Percentiles rank a stretch among this genome's conserved stretches.
These are phyloP conservation scores for Pelargonium citronellum DNA, from an alignment of 441 rosid species.

Conservation along the genomic window DNA sequence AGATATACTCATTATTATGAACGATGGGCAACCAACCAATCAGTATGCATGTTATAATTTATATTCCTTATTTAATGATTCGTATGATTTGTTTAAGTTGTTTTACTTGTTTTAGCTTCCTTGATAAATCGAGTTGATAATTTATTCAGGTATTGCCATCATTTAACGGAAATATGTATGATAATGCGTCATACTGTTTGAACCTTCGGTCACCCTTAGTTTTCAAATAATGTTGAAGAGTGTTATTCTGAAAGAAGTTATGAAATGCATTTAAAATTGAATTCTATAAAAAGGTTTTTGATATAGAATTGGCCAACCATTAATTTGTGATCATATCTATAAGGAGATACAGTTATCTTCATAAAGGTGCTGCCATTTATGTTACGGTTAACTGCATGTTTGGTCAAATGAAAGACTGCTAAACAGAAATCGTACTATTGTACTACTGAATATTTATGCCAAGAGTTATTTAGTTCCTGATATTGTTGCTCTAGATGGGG, in stretches of 20 bases:
- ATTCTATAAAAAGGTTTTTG: neutral
- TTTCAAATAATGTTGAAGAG: neutral
- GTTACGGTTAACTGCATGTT: neutral
- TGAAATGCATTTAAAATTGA: too few relatives aligned
- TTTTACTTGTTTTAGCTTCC: neutral
- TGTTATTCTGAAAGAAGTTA: too few relatives aligned
- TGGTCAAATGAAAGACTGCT: neutral
- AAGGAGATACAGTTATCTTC: too few relatives aligned
- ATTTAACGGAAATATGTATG: neutral
- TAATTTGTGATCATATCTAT: too few relatives aligned
- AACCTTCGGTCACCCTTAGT: neutral
- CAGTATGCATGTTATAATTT: constrained; percentile 37
- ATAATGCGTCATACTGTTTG: neutral
- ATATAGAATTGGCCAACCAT: neutral
- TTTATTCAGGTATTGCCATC: neutral
- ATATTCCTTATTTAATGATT: neutral
- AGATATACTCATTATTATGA: neutral
- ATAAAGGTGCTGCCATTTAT: neutral
- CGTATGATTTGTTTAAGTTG: neutral
- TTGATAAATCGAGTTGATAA: neutral
- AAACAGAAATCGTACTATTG: neutral
- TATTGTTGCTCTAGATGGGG: too few relatives aligned
- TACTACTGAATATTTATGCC: too few relatives aligned
- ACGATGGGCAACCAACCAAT: constrained; percentile 30
- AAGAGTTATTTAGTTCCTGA: too few relatives aligned